Evolutionary conservation across 345 rosid genomes (phyloP), one percentile per base, ranked within the genome.

Genomic region (Turritis glabra): DNA sequence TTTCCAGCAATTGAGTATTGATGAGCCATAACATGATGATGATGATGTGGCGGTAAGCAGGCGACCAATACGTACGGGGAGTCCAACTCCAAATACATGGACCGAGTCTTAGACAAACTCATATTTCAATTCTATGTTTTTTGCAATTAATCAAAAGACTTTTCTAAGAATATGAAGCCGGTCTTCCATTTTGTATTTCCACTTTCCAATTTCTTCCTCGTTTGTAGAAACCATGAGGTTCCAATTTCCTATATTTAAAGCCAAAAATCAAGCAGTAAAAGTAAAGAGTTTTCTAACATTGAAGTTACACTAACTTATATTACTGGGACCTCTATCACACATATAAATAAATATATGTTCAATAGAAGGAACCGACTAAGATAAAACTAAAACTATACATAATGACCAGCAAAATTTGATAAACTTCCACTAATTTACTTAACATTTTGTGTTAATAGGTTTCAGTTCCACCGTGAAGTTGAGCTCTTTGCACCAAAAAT

Each of bases 401-500:
- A 15, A 17, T 33, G 25, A 30, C 35, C 12, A 71, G 58, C 8
- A 63, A 29, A 29, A 21, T 40, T 63, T 64, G 47, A 11, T 5
- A 41, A 19, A 40, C 7, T 43, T 48, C 52, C 62, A 52, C 22
- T 18, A 38, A 29, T 15, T 13, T 35, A 59, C 26, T 22, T 2
- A 32, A 10, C 8, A 25, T 15, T 52, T 64, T 21, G 55, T 50
- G 43, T 22, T 32, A 21, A 61, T 14, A 5, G 37, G 18, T 53
- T 47, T 30, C 63, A 53, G 9, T 29, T 38, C 10, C 17, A 73
- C 12, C 18, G 64, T 27, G 70, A 30, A 27, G 37, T 54, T 54
- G 54, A 54, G 55, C 57, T 64, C 19, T 41, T 53, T 54, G 64
- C 46, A 63, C 53, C 46, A 40, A 64, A 52, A 26, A n/a, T 46